Conservation (phyloP, 2,329 filamentous ascomycete genomes). For the Chrysoporthe puriensis region DNA sequence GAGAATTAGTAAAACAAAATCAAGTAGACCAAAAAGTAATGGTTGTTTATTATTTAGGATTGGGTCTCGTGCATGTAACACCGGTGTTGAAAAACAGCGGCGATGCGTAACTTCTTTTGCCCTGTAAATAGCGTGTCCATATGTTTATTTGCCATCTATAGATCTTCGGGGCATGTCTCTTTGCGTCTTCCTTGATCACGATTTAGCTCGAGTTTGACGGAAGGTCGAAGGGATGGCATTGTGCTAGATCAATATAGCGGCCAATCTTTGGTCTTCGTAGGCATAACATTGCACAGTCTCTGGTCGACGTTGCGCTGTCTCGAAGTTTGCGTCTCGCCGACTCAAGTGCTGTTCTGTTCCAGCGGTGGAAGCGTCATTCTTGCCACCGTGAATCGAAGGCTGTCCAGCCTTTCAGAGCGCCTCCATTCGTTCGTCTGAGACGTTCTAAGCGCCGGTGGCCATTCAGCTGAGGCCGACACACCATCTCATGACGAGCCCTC, state of each 20-base stretch:
- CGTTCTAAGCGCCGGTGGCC: not conserved
- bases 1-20: too few relatives aligned
- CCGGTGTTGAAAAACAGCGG: not conserved
- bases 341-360: not conserved
- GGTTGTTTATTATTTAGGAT: not conserved
- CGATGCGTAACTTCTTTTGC: not conserved
- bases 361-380: not conserved
- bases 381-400: not conserved
- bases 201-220: too few relatives aligned
- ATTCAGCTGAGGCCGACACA: not conserved
- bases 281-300: not conserved
- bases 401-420: too few relatives aligned
- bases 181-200: not conserved
- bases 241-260: too few relatives aligned
- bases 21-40: too few relatives aligned
- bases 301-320: slow-evolving; percentile 9
- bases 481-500: not conserved
- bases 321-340: slow-evolving; percentile 1
- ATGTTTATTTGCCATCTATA: not conserved
- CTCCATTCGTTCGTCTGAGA: not conserved
- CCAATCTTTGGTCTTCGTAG: not conserved
- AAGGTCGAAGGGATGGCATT: too few relatives aligned
- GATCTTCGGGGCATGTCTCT: not conserved
- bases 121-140: not conserved
- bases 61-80: not conserved